These are phyloP conservation scores for Tolypocladium tropicale DNA, from an alignment of 2,329 filamentous ascomycete species.

Conservation along the genomic window DNA sequence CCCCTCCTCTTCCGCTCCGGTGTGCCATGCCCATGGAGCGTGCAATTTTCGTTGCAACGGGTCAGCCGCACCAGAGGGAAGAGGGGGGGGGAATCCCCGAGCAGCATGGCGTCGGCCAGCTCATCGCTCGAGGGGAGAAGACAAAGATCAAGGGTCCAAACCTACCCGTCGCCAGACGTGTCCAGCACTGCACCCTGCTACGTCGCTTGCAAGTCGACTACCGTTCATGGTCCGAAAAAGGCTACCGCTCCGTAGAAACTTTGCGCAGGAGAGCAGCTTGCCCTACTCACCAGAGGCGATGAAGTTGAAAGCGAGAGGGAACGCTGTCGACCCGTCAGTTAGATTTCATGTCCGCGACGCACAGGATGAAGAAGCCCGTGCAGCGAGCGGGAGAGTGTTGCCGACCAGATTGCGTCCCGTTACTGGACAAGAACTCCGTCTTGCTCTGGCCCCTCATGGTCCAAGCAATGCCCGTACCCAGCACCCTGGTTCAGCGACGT, in stretches of 20 bases:
- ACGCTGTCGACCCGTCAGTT: conserved; percentile 36
- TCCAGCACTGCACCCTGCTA: conserved; percentile 9
- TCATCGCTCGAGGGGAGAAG: conserved; percentile 14
- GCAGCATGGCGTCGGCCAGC: background rate
- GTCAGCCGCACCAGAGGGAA: background rate
- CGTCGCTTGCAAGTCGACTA: conserved; percentile 1
- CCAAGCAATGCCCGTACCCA: conserved; percentile 53
- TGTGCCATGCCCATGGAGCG: background rate
- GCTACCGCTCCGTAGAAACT: conserved; percentile 51
- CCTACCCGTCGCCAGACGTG: conserved; percentile 19
- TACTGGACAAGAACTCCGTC: conserved; percentile 62
- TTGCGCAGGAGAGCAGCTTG: conserved; percentile 9
- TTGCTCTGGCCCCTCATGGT: conserved; percentile 53
- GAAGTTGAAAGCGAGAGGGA: conserved; percentile 79
- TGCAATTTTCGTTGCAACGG: background rate
- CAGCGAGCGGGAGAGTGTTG: background rate
- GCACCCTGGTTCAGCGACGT: conserved; percentile 33
- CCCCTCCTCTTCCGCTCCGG: background rate
- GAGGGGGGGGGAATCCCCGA: background rate
- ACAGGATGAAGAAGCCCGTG: background rate
- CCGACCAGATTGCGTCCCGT: conserved; percentile 78
- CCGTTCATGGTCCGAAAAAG: conserved; percentile 12
- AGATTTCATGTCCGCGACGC: background rate
- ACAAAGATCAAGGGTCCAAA: conserved; percentile 33
- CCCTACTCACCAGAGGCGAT: conserved; percentile 81